A percentile compares a stretch with the other conserved stretches of the same genome.
phyloP scores from a whole-genome alignment of 345 rosid genomes.

The Populus nigra region DNA sequence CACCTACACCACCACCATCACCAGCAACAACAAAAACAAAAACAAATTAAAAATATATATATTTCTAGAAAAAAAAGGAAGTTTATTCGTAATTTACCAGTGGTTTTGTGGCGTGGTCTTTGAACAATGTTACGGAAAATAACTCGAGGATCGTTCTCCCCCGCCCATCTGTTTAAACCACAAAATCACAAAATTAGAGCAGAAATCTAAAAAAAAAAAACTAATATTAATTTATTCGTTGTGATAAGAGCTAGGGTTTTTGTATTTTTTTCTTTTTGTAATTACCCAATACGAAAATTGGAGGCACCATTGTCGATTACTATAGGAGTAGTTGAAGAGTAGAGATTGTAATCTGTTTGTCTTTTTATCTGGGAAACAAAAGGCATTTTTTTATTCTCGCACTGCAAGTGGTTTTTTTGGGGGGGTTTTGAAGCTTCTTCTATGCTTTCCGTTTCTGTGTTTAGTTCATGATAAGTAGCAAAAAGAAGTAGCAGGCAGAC shows the following conservation, averaged over 20 bases:
- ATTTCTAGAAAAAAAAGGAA: background rate
- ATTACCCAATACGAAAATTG: constrained; percentile 91
- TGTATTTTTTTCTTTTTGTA: too few species aligned
- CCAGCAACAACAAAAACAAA: constrained; percentile 1
- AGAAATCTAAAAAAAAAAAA: background rate
- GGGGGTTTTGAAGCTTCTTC: background rate
- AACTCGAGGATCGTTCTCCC: constrained; percentile 88
- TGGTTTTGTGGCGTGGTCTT: constrained; percentile 90
- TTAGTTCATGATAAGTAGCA: too few species aligned
- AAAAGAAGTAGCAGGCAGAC: too few species aligned
- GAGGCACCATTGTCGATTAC: constrained; percentile 98
- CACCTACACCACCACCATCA: constrained; percentile 44
- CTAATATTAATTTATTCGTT: background rate
- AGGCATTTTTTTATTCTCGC: constrained; percentile 40
- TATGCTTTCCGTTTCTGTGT: background rate
- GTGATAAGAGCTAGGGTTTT: constrained; percentile 33
- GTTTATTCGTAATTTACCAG: constrained; percentile 41
- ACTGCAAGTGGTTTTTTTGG: background rate
- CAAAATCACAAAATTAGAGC: background rate
- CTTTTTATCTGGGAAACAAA: constrained; percentile 53
- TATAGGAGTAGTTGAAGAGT: constrained; percentile 72
- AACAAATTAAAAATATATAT: background rate
- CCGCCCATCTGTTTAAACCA: constrained; percentile 75
- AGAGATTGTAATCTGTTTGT: constrained; percentile 67
- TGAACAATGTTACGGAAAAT: constrained; percentile 95